Percentiles rank a stretch among this genome's conserved stretches.
Evolutionary conservation across 805 yeast species (phyloP).

Genomic region (Nakazawaea ishiwadae): DNA sequence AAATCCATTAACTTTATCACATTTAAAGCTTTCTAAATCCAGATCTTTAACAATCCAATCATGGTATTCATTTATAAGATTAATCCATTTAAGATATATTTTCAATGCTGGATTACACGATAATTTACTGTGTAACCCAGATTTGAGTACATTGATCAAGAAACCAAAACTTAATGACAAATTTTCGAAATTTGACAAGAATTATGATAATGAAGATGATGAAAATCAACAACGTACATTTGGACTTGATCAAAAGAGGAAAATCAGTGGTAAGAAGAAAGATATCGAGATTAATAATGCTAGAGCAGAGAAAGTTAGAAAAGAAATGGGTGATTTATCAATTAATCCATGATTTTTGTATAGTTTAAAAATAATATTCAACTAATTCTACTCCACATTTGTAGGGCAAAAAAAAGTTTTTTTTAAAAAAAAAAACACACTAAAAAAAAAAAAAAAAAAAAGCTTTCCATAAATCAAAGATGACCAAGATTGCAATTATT

Average conservation of each 20-base stretch:
- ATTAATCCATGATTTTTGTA: background rate
- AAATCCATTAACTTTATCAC: conserved; percentile 18
- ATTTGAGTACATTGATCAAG: conserved; percentile 23
- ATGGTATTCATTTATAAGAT: conserved; percentile 46
- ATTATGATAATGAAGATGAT: conserved; percentile 12
- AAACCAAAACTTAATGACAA: conserved; percentile 15
- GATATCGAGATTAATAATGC: conserved; percentile 22
- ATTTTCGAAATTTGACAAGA: conserved; percentile 11
- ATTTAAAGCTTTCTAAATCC: conserved; percentile 39
- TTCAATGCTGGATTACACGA: conserved; percentile 48
- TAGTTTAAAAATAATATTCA: too few species aligned
- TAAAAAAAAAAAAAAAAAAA: too few species aligned
- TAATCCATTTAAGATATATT: conserved; percentile 44
- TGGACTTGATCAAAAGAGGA: conserved; percentile 15
- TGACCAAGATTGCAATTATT: background rate
- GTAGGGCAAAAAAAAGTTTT: too few species aligned
- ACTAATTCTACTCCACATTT: too few species aligned
- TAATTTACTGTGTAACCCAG: conserved; percentile 37
- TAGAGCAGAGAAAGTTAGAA: conserved; percentile 20
- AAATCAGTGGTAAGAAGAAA: conserved; percentile 18
- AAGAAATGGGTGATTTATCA: conserved; percentile 18
- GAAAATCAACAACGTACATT: conserved; percentile 13
- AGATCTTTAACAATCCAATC: conserved; percentile 41
- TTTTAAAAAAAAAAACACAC: too few species aligned
- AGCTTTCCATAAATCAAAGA: background rate